Base-by-base conservation (phyloP, 2,329 filamentous ascomycete genomes). In the Colletotrichum karsti region DNA sequence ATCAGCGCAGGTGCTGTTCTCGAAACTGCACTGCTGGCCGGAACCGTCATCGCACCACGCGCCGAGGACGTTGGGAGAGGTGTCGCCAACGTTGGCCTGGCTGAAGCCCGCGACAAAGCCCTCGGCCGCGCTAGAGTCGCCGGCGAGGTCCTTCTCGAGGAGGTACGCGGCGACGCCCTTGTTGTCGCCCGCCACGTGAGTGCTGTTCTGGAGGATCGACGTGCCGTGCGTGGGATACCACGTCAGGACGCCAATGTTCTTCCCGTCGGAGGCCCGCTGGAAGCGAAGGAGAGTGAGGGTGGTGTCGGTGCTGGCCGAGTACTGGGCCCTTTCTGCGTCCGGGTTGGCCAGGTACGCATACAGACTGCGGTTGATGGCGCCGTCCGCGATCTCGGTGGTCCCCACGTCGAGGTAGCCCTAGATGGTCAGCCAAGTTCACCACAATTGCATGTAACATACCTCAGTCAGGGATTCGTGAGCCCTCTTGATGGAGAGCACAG, bases 201-300 rank as follows among this genome's bases (percentile, higher is more conserved):
- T 98, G 80, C 97, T 97, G 81, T 98, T 98, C 61, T 93, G 92
- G 24, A 95, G 89, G 79, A 98, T 88, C 1, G 94, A 97, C 0
- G 95, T 98, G 51, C 95, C 95, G 77, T 98, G 95, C 0, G 95
- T 93, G 3, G 95, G 90, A 77, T 95, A 97, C 93, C 95, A 98
- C 15, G 93, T 96, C 65, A 98, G 81, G 1, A 97, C 84, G 12
- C 94, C 95, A 44, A 94, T 88, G 64, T 91, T 91, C 80, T 94
- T 94, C 53, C 87, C 85, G 74, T 96, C 93, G 0, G 88, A 91
- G 9, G 88, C 87, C 39, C 93, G 88, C 71, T 90, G 89, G 76
- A 98, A 95, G 69, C 91, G 91, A 28, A 98, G 83, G 42, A 97
- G 81, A 0, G 93, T 95, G 82, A 98, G 82, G 5, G 74, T 88